Conservation (phyloP, 2,329 filamentous ascomycete genomes). For the Microdochium trichocladiopsis region DNA sequence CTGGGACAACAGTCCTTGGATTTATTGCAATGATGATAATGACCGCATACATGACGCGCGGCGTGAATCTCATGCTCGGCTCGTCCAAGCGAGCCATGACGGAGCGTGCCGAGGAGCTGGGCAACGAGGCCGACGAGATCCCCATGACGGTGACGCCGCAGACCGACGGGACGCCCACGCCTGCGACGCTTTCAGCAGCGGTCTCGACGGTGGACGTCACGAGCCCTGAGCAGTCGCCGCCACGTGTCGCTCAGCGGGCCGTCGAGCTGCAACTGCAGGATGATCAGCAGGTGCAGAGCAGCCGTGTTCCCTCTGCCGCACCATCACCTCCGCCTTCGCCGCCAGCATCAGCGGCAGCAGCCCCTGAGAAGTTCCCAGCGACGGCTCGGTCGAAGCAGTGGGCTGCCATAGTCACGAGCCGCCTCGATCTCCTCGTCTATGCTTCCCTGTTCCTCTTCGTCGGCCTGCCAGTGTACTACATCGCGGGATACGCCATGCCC, state of each 20-base stretch:
- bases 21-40: conserved; percentile 44
- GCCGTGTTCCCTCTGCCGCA: not conserved
- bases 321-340: conserved; percentile 2
- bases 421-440: conserved; percentile 40
- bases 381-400: conserved; percentile 36
- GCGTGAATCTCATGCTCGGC: conserved; percentile 42
- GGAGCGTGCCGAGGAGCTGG: conserved; percentile 44
- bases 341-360: conserved; percentile 4
- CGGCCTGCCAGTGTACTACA: conserved; percentile 49
- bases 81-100: conserved; percentile 43
- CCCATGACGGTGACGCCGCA: conserved; percentile 26
- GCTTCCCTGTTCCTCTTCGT: conserved; percentile 36
- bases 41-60: conserved; percentile 47
- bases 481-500: conserved; percentile 42
- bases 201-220: conserved; percentile 9
- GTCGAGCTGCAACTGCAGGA: not conserved
- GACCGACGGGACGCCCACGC: conserved; percentile 10
- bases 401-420: conserved; percentile 36
- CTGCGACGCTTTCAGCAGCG: conserved; percentile 10
- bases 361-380: not conserved
- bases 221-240: conserved; percentile 7
- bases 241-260: conserved; percentile 2
- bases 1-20: conserved; percentile 36
- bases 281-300: not conserved
- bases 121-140: conserved; percentile 35